Base-by-base conservation (phyloP, 1,284 basidiomycete genomes). In the Gomphus sp. region DNA sequence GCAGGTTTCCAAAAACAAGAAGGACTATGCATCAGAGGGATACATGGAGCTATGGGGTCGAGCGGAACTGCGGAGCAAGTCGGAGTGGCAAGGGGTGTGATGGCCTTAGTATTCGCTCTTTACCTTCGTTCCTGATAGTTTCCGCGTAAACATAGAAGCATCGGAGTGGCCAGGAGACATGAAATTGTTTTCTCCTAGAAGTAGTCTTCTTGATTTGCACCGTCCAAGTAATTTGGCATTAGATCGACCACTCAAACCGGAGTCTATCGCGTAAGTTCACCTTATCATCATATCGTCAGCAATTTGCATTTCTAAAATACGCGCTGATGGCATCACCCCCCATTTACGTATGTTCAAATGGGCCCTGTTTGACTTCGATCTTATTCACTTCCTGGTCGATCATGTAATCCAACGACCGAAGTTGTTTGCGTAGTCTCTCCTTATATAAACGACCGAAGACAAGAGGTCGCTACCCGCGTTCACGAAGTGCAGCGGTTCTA, bases 401-500 rank as follows among this genome's bases (percentile, higher is more conserved):
- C n/a, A n/a, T n/a, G n/a, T n/a, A n/a, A n/a, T n/a, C n/a, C 43
- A 25, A 25, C 4, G 2, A 4, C 14, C 18, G 10, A 25, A 89
- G 87, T 65, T 87, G 85, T 63, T 70, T 89, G 33, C 71, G 74
- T 43, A 84, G 80, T 59, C 71, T 89, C 8, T 76, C 77, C 0
- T 61, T 71, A 5, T 85, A 88, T 64, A 74, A 73, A n/a, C 67
- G 78, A 9, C 76, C 76, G 3, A 76, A 74, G 52, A 71, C 67
- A 5, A 67, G 64, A 22, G 68, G 81, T 37, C 69, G 70, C 9
- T 72, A 79, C 54, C 87, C 88, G 0, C 76, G 80, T 10, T 78
- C 80, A 10, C 71, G 78, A 44, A 77, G 79, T 58, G 85, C 88
- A 0, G 87, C 87, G 0, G 89, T 91, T 0, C 77, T 91, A 6